phyloP scores from a whole-genome alignment of 345 rosid genomes.

The Populus tremula region DNA sequence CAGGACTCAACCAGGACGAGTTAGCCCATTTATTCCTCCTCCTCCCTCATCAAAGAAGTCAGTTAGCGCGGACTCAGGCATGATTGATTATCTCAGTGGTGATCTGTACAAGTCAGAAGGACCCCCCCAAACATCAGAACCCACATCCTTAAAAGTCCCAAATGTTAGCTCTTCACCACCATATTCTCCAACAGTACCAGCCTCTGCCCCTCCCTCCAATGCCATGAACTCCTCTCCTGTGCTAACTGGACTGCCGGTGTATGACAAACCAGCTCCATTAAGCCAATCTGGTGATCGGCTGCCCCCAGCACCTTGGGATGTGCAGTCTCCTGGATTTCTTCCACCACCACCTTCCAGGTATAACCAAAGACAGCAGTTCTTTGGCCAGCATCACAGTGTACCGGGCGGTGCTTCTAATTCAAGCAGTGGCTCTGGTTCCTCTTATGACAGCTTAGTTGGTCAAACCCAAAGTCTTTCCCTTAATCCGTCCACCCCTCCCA shows the following conservation, averaged over 20 bases:
- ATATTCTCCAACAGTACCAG: constrained; percentile 29
- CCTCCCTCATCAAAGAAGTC: constrained; percentile 81
- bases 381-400: constrained; percentile 36
- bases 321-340: constrained; percentile 35
- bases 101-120: constrained; percentile 64
- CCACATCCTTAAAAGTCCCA: constrained; percentile 33
- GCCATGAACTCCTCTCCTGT: constrained; percentile 20
- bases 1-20: constrained; percentile 33
- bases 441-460: constrained; percentile 55
- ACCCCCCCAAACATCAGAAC: constrained; percentile 33
- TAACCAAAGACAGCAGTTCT: constrained; percentile 69
- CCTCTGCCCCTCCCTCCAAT: constrained; percentile 22
- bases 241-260: constrained; percentile 43
- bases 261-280: constrained; percentile 46
- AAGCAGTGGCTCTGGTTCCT: constrained; percentile 51
- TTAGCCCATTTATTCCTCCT: constrained; percentile 69
- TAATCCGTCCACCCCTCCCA: constrained; percentile 45
- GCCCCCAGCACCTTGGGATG: constrained; percentile 81
- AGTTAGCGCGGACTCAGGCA: constrained; percentile 41
- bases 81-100: constrained; percentile 86
- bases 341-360: constrained; percentile 78
- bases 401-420: constrained; percentile 30
- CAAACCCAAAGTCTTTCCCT: constrained; percentile 69
- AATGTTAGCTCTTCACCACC: constrained; percentile 41
- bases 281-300: constrained; percentile 53